Conservation (phyloP, 257 asterid species). For the Solanum phureja region DNA sequence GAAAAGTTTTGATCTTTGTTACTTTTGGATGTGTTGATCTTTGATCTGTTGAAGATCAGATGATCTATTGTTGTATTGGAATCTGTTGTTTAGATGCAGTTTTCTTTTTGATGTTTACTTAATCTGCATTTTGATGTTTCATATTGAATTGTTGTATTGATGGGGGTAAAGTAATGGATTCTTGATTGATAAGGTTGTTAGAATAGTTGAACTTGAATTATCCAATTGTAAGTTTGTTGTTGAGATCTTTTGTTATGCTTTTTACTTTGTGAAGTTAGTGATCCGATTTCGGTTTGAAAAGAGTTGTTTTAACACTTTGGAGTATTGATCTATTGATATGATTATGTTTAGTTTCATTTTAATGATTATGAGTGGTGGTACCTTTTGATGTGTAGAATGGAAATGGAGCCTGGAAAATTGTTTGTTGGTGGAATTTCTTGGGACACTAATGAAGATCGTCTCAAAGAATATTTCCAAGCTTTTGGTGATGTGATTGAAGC, state of each 20-base stretch:
- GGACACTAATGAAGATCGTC: slow-evolving; percentile 90
- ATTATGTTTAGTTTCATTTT: slow-evolving; percentile 4
- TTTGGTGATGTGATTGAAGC: slow-evolving; percentile 85
- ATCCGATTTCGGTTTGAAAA: background rate
- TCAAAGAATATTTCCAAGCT: slow-evolving; percentile 60
- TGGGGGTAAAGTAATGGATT: slow-evolving; percentile 2
- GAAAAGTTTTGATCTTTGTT: slow-evolving; percentile 7
- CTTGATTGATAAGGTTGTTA: background rate
- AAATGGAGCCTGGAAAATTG: slow-evolving; percentile 72
- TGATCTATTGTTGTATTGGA: slow-evolving; percentile 31
- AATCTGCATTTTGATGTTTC: slow-evolving; percentile 40
- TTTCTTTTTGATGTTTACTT: slow-evolving; percentile 21
- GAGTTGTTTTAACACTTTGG: slow-evolving; percentile 2
- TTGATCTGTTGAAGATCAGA: slow-evolving; percentile 58
- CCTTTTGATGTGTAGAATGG: slow-evolving; percentile 46
- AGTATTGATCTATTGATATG: slow-evolving; percentile 5
- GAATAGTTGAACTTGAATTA: background rate
- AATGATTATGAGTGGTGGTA: slow-evolving; percentile 10
- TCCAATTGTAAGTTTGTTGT: background rate
- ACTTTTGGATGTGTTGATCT: slow-evolving; percentile 38
- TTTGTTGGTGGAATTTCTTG: slow-evolving; percentile 96
- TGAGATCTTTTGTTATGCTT: slow-evolving; percentile 27
- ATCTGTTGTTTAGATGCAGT: slow-evolving; percentile 19
- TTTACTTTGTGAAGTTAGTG: background rate
- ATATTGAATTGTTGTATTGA: slow-evolving; percentile 22